Percentiles rank a stretch among this genome's conserved stretches.
Conservation (phyloP, 2,329 filamentous ascomycete genomes). For the Nectriaceae sp. region DNA sequence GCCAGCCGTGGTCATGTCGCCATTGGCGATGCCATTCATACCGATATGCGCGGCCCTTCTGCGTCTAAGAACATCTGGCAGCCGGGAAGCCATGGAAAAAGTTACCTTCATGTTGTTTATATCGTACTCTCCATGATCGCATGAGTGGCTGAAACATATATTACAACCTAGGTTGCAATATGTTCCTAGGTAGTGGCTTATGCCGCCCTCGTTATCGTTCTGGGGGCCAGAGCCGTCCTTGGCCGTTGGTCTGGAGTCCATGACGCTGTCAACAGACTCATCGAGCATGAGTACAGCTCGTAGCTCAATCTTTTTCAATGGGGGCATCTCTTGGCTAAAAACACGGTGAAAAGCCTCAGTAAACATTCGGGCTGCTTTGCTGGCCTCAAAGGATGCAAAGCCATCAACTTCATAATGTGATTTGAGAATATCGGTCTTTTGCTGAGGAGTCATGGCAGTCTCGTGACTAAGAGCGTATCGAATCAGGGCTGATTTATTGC, state of each 20-base stretch:
- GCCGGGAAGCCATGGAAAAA: conserved; percentile 48
- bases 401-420: conserved; percentile 45
- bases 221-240: conserved; percentile 43
- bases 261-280: conserved; percentile 53
- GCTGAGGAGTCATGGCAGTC: conserved; percentile 53
- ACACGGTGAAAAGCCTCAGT: conserved; percentile 59
- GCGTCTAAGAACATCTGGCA: conserved; percentile 35
- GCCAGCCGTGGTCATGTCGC: conserved; percentile 19
- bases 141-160: conserved; percentile 62
- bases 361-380: conserved; percentile 50
- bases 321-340: conserved; percentile 41
- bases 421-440: conserved; percentile 53
- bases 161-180: conserved; percentile 58
- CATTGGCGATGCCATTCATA: conserved; percentile 14
- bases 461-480: conserved; percentile 54
- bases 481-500: conserved; percentile 54
- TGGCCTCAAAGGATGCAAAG: conserved; percentile 42
- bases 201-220: conserved; percentile 38
- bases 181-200: conserved; percentile 53
- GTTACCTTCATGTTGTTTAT: conserved; percentile 54
- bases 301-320: conserved; percentile 46
- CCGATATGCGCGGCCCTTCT: conserved; percentile 19
- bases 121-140: conserved; percentile 62
- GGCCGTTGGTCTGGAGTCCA: conserved; percentile 55
- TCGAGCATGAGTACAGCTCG: conserved; percentile 56